Evolutionary conservation across 441 rosid genomes (phyloP), one percentile per base, ranked within the genome.

Genomic region (Pelargonium australe): DNA sequence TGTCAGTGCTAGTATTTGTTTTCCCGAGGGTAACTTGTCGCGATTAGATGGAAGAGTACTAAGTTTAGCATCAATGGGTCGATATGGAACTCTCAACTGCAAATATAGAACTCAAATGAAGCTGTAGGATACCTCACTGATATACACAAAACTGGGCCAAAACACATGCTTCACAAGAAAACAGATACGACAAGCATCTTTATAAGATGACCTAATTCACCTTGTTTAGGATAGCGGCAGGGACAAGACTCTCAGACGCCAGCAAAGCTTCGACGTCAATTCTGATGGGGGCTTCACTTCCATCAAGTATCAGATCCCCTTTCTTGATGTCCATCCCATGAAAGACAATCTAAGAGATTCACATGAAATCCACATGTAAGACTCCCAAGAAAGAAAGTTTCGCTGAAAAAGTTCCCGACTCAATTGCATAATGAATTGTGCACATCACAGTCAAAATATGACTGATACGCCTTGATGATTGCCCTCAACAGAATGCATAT

Each of bases 201-300:
- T 34, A 45, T 16, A 47, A 66, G 16, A 20, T 53, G 57, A 41
- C 44, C 63, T 43, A 64, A 63, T 74, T 78, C 78, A 90, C 98
- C 96, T 92, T 89, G 73, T 89, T 84, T 66, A 95, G 75, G 81
- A 72, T 76, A 74, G 97, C 97, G 79, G 77, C 76, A 61, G 98
- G 99, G 53, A 80, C 80, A 44, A 95, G 87, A 68, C 79, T 84
- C 79, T 92, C 99, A 40, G 89, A 82, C 68, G 94, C 88, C 77
- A 95, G 80, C 62, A 85, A 77, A 53, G 92, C 87, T 85, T 88
- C 91, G 74, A 85, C 88, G 75, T 86, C 91, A 73, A 95, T 88
- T 75, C 92, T 88, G 72, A 84, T 70, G 51, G 99, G 98, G 67
- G 96, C 96, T 70, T 92, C 99, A 80, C 99, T 95, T 72, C 99